phyloP scores from a whole-genome alignment of 352 stramenopile species.

The Pythium volutum region DNA sequence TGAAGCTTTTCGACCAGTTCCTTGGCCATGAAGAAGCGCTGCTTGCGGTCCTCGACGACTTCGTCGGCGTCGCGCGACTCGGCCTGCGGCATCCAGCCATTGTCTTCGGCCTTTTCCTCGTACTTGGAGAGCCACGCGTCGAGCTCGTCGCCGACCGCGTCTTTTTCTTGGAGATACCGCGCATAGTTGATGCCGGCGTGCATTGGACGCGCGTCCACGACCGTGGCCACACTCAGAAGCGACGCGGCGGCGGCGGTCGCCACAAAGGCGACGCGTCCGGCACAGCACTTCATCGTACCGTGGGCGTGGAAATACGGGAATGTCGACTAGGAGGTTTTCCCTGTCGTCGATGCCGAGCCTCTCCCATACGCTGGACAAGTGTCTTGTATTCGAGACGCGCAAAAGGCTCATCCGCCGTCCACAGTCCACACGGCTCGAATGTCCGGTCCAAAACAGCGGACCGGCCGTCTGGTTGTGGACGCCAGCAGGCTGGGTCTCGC shows the following conservation, averaged over 20 bases:
- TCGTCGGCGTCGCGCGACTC: constrained; percentile 28
- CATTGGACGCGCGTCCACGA: constrained; percentile 17
- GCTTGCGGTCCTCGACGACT: constrained; percentile 16
- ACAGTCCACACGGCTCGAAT: too few relatives aligned
- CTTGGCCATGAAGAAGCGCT: constrained; percentile 26
- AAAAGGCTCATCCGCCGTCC: too few relatives aligned
- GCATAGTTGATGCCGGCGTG: constrained; percentile 34
- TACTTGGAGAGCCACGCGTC: constrained; percentile 44
- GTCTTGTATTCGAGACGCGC: too few relatives aligned
- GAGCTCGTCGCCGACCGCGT: constrained; percentile 37
- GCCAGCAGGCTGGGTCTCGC: too few relatives aligned
- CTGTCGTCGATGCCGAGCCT: too few relatives aligned
- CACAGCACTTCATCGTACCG: too few relatives aligned
- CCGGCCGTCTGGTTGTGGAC: too few relatives aligned
- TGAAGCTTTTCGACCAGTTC: constrained; percentile 37
- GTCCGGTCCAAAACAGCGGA: too few relatives aligned
- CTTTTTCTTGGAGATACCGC: constrained; percentile 49
- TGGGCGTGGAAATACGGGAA: too few relatives aligned
- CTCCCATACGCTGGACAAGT: too few relatives aligned
- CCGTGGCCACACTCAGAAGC: neutral
- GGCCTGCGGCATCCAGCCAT: constrained; percentile 23
- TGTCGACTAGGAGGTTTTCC: too few relatives aligned
- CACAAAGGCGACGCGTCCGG: too few relatives aligned
- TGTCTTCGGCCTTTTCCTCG: constrained; percentile 7
- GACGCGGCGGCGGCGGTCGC: neutral